phyloP scores from a whole-genome alignment of 257 asterid species.

The Solanum ossicruentum region DNA sequence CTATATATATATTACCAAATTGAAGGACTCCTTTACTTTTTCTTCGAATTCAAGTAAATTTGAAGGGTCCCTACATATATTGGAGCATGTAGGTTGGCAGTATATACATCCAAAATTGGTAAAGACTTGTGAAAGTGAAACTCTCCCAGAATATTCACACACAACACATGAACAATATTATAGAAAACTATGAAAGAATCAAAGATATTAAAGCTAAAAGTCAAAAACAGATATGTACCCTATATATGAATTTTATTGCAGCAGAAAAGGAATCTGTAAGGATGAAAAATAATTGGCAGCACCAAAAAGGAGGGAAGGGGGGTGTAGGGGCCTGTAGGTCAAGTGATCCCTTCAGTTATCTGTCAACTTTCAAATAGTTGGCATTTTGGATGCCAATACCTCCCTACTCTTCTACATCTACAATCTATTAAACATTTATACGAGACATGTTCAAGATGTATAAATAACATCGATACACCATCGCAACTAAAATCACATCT shows the following conservation, averaged over 20 bases:
- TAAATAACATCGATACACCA: too few species aligned
- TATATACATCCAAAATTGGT: neutral
- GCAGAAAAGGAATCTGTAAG: slow-evolving; percentile 21
- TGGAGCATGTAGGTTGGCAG: neutral
- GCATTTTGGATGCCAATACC: neutral
- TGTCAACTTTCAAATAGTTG: neutral
- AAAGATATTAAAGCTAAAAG: slow-evolving; percentile 1
- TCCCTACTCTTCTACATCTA: neutral
- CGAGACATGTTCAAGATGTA: too few species aligned
- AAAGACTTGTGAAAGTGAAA: neutral
- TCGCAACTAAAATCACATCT: too few species aligned
- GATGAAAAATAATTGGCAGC: slow-evolving; percentile 15
- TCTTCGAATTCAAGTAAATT: neutral
- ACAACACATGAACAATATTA: neutral
- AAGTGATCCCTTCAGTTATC: neutral
- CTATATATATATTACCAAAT: neutral
- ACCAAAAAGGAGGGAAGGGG: neutral
- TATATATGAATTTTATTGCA: neutral
- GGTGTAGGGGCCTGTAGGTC: neutral
- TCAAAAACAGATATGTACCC: neutral
- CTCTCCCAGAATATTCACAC: neutral
- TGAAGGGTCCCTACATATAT: neutral
- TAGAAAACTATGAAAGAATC: neutral
- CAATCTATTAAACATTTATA: too few species aligned
- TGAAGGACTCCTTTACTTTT: neutral